These are phyloP conservation scores for Fonsecaea nubica DNA, from an alignment of 2,329 filamentous ascomycete genomes.

Conservation along the genomic window DNA sequence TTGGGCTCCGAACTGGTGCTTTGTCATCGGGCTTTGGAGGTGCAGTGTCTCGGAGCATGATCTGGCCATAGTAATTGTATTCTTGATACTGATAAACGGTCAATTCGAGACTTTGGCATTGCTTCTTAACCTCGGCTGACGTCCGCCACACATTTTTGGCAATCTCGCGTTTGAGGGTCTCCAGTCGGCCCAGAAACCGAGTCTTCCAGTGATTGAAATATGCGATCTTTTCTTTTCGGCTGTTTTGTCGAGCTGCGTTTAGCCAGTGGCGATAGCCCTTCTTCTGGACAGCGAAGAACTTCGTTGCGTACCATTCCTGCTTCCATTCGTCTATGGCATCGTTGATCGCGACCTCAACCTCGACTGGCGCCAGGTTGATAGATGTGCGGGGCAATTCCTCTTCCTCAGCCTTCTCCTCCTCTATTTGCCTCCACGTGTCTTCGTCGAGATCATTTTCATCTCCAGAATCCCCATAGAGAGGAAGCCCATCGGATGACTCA, in stretches of 20 bases:
- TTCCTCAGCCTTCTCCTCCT: constrained; percentile 62
- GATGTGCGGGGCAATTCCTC: constrained; percentile 45
- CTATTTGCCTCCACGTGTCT: constrained; percentile 67
- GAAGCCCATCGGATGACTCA: constrained; percentile 51
- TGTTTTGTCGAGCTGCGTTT: constrained; percentile 55
- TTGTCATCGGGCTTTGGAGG: constrained; percentile 37
- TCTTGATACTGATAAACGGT: constrained; percentile 66
- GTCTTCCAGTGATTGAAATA: constrained; percentile 53
- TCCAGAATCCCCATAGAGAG: constrained; percentile 63
- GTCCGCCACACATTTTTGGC: constrained; percentile 60
- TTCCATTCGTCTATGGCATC: constrained; percentile 60
- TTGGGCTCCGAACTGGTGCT: neutral
- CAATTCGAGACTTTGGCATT: constrained; percentile 66
- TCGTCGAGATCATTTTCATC: constrained; percentile 62
- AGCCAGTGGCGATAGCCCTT: constrained; percentile 70
- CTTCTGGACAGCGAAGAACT: constrained; percentile 61
- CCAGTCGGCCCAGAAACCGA: constrained; percentile 59
- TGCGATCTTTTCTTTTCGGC: constrained; percentile 53
- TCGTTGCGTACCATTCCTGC: constrained; percentile 64
- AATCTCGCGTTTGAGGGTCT: constrained; percentile 63
- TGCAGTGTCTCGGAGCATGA: constrained; percentile 48
- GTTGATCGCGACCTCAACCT: constrained; percentile 62
- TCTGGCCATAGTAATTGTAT: constrained; percentile 53
- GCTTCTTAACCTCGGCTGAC: constrained; percentile 59
- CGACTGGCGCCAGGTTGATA: constrained; percentile 44